Conservation (phyloP, 345 rosid genomes). For the Diplotaxis tenuifolia region DNA sequence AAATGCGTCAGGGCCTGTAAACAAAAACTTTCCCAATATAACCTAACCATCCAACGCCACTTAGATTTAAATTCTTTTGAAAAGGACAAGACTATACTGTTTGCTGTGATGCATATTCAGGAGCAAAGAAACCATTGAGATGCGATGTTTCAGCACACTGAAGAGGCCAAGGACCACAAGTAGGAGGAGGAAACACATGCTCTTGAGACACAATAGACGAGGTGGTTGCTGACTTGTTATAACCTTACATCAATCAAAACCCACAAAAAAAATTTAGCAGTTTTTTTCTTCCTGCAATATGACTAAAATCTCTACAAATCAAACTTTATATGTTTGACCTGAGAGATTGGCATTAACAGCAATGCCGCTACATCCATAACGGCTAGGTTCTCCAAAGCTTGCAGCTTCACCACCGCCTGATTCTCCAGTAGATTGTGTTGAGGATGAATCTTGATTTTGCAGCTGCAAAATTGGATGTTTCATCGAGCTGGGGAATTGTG, state of each 20-base stretch:
- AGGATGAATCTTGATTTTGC: conserved; percentile 59
- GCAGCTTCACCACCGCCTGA: conserved; percentile 36
- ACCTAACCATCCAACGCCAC: neutral
- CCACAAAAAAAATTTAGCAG: neutral
- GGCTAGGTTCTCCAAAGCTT: conserved; percentile 37
- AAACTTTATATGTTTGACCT: conserved; percentile 12
- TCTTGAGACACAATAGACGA: conserved; percentile 49
- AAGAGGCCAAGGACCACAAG: conserved; percentile 41
- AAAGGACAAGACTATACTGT: conserved; percentile 38
- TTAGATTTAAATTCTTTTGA: neutral
- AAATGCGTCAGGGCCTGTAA: conserved; percentile 51
- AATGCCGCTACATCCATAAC: conserved; percentile 6
- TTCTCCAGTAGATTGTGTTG: conserved; percentile 67
- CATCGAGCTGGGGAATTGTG: conserved; percentile 32
- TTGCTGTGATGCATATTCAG: conserved; percentile 48
- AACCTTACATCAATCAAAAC: conserved; percentile 35
- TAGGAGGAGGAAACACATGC: conserved; percentile 42
- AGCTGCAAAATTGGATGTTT: conserved; percentile 42
- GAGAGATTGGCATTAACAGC: conserved; percentile 27
- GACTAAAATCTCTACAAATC: neutral
- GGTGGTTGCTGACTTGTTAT: conserved; percentile 29
- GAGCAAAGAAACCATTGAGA: conserved; percentile 44
- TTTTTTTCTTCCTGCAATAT: neutral
- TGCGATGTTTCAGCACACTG: conserved; percentile 50
- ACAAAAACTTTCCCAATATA: neutral